Evolutionary conservation across 2,329 filamentous ascomycete species (phyloP), one percentile per base, ranked within the genome.

Genomic region (Aspergillus ruber): DNA sequence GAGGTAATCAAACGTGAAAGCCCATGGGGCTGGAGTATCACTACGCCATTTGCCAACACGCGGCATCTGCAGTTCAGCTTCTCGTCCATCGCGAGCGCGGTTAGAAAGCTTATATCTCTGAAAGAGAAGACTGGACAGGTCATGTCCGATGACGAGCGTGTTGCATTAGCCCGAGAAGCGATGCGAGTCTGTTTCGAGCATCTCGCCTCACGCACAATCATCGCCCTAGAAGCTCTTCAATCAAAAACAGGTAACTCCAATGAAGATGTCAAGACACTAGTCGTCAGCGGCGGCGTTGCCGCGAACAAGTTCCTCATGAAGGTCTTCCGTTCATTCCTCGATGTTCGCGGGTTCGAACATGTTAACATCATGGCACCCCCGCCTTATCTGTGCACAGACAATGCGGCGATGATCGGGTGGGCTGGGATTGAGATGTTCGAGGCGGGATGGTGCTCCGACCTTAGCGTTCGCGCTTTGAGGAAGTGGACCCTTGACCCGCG

Each of bases 341-440:
- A 84, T 53, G 78, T 74, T n/a, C 79, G 85, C 39, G 87, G 87
- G 0, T 84, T 82, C 60, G 61, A 63, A 0, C 58, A 81, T 53
- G 65, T 94, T 23, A 58, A 75, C 9, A 66, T 96, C 6, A 69
- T 84, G 25, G 86, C 85, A 47, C 91, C 93, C n/a, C 90, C 90
- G 2, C 68, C 80, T 8, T 74, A 76, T 38, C 75, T 91, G 45
- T 97, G 93, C 63, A 96, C 89, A 0, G 93, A 98, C 62, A 97
- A 98, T 67, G 93, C 93, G 10, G 88, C 90, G 42, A 98, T 98
- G 93, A 90, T 97, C 64, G 91, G 86, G 1, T 97, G 93, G 91
- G 77, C 90, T 1, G 93, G 86, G 0, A 78, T 90, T 55, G 90
- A 97, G 70, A 96, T 98, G 90, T 96, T 80, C 61, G 79, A 86